Evolutionary conservation across 768 basidiomycete genomes (phyloP), one percentile per base, ranked within the genome.

Genomic region (Tylopilus intermedius): DNA sequence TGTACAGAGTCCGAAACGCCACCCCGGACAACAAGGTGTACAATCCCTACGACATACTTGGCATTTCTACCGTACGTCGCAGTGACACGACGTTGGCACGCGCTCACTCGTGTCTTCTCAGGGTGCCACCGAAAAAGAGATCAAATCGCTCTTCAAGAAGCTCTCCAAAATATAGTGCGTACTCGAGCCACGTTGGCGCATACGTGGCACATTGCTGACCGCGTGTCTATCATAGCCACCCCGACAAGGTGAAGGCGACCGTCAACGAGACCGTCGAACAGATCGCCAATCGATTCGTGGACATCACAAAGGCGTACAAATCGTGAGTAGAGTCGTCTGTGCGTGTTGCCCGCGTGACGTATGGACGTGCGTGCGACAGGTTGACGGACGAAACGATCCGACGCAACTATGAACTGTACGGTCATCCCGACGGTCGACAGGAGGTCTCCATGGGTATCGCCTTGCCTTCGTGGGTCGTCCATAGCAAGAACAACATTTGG

Each of bases 251-350:
- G 56, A 86, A 83, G 64, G 80, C 88, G 9, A 79, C 83, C 0
- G 80, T 76, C 2, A 93, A 96, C 64, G 75, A 92, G 59, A 97
- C 94, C 0, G 75, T 86, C 37, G 95, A 97, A 65, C 79, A 82
- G 6, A 93, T 92, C 30, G 88, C 89, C 59, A 78, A 84, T 49
- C 82, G 82, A 53, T 99, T 96, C 68, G 90, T 98, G 21, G 81
- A 90, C 21, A 76, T 99, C 37, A 98, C 96, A 8, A 99, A 98
- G 68, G 96, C 96, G 4, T 99, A 99, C 74, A 99, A 99, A 76
- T 73, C 95, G 82, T 90, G 51, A 54, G 87, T 21, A 8, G 4
- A 1, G 6, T 7, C 5, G 6, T 8, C 18, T 18, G 0, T 30
- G n/a, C 24, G 8, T 18, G 5, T 37, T 50, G 13, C 9, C 47